Conservation (phyloP, 305 asterid species). For the Euphrasia arctica region DNA sequence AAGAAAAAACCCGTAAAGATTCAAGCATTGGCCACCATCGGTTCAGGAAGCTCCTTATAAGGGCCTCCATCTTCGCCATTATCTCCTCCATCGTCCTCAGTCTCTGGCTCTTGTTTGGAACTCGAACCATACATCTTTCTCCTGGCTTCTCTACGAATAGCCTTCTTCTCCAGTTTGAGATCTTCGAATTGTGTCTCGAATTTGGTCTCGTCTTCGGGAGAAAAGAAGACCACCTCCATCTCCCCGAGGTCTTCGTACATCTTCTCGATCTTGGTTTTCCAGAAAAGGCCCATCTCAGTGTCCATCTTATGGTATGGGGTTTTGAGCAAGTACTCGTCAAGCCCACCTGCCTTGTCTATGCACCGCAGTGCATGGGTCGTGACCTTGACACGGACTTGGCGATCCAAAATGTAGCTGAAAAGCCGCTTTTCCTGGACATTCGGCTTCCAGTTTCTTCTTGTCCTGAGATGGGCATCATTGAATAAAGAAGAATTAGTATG, state of each 20-base stretch:
- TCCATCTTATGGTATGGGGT: slow-evolving; percentile 94
- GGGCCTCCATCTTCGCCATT: slow-evolving; percentile 28
- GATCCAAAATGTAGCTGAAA: slow-evolving; percentile 86
- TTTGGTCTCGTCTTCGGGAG: slow-evolving; percentile 76
- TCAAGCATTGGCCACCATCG: slow-evolving; percentile 66
- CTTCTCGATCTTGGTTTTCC: slow-evolving; percentile 91
- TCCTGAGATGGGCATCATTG: slow-evolving; percentile 40
- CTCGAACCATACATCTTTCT: slow-evolving; percentile 59
- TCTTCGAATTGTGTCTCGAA: slow-evolving; percentile 58
- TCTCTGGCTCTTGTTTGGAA: slow-evolving; percentile 34
- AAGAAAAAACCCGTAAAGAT: neutral
- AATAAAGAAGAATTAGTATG: slow-evolving; percentile 28
- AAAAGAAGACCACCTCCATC: slow-evolving; percentile 84
- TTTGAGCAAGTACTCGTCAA: slow-evolving; percentile 92
- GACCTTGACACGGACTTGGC: slow-evolving; percentile 78
- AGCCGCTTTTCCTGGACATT: slow-evolving; percentile 90
- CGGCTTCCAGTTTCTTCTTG: slow-evolving; percentile 89
- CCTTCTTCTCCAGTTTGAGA: slow-evolving; percentile 52
- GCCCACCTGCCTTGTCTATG: slow-evolving; percentile 98
- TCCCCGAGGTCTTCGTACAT: slow-evolving; percentile 88
- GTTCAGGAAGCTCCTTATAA: slow-evolving; percentile 29
- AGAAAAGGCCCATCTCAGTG: slow-evolving; percentile 81
- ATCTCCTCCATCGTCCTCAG: slow-evolving; percentile 35
- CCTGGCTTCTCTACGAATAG: slow-evolving; percentile 67
- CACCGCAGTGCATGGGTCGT: slow-evolving; percentile 95